Evolutionary conservation across 345 rosid species (phyloP).

Genomic region (Mallotus nudiflorus): DNA sequence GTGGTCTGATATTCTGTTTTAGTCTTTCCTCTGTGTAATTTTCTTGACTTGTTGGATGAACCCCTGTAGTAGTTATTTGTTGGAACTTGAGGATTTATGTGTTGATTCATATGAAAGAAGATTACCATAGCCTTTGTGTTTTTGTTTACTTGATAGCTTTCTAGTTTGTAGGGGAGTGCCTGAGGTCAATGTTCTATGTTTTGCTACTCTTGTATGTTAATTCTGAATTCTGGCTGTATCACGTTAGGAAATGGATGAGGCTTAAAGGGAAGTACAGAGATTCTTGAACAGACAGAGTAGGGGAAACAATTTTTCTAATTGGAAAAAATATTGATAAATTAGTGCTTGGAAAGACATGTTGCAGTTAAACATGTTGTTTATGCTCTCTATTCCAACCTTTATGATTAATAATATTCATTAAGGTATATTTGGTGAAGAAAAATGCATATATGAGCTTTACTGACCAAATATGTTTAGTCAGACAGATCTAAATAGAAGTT

Average conservation of each 20-base stretch:
- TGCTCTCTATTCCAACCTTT: no score
- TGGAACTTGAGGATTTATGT: not conserved
- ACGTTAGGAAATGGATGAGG: not conserved
- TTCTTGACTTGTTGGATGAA: no score
- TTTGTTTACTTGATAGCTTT: not conserved
- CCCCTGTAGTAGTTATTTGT: not conserved
- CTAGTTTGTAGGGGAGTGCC: no score
- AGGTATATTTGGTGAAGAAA: no score
- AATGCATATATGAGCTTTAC: no score
- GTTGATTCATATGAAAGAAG: not conserved
- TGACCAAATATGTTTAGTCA: no score
- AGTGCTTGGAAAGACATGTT: not conserved
- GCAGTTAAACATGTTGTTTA: not conserved
- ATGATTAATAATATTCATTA: no score
- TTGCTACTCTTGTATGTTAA: no score
- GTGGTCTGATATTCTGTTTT: no score
- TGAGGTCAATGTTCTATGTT: not conserved
- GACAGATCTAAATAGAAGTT: no score
- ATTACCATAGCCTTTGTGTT: not conserved
- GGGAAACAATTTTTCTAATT: not conserved
- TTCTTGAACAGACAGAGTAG: not conserved
- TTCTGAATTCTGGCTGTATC: not conserved
- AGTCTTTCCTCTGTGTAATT: no score
- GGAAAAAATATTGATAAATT: not conserved
- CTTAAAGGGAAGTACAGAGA: not conserved